Conservation (phyloP, 352 stramenopile species). For the Phytophthora agathidicida region DNA sequence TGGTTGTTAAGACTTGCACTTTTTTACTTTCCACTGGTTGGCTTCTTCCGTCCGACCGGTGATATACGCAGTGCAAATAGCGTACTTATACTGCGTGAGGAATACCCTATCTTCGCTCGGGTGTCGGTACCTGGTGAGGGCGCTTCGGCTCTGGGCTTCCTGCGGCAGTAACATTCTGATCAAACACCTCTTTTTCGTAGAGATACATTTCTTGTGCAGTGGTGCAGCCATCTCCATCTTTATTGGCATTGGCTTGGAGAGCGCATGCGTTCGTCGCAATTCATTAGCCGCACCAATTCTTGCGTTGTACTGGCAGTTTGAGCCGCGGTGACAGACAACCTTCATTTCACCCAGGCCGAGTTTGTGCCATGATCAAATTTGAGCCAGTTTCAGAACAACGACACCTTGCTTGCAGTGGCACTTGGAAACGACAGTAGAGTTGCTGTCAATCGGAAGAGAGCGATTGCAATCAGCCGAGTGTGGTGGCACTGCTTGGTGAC, state of each 20-base stretch:
- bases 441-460: not conserved
- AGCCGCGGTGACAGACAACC: too few relatives aligned
- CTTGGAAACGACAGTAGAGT: not conserved
- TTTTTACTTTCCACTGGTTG: slow-evolving; percentile 78
- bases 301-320: too few relatives aligned
- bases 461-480: slow-evolving; percentile 12
- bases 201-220: too few relatives aligned
- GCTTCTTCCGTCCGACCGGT: slow-evolving; percentile 49
- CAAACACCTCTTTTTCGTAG: slow-evolving; percentile 2
- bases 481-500: slow-evolving; percentile 13
- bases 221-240: too few relatives aligned
- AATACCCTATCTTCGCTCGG: slow-evolving; percentile 25
- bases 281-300: too few relatives aligned
- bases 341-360: too few relatives aligned
- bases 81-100: slow-evolving; percentile 47
- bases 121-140: slow-evolving; percentile 22
- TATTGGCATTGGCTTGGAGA: too few relatives aligned
- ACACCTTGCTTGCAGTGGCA: too few relatives aligned
- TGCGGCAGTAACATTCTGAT: slow-evolving; percentile 50
- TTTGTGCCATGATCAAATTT: too few relatives aligned
- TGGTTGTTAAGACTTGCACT: slow-evolving; percentile 38
- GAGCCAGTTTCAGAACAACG: too few relatives aligned
- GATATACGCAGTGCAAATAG: slow-evolving; percentile 89
- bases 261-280: too few relatives aligned
- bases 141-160: slow-evolving; percentile 19